Evolutionary conservation across 1,284 basidiomycete genomes (phyloP).

Genomic region (Xanthoconium separans): DNA sequence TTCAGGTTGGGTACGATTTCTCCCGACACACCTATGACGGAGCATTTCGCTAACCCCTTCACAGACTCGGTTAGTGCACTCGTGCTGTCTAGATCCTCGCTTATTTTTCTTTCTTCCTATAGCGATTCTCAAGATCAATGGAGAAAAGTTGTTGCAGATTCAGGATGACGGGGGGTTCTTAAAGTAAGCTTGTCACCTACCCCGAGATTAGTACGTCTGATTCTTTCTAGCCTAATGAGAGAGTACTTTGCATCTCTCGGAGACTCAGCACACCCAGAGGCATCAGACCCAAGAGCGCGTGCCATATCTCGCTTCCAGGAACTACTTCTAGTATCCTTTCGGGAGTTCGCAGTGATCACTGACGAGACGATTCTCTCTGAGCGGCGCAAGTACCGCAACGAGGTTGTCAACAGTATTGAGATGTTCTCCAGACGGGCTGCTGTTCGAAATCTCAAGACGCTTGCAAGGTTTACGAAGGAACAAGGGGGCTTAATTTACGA

Average conservation of each 20-base stretch:
- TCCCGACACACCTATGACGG: background rate
- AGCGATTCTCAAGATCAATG: constrained; percentile 99
- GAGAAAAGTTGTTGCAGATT: constrained; percentile 89
- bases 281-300: constrained; percentile 85
- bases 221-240: constrained; percentile 73
- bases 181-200: constrained; percentile 53
- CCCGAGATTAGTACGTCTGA: background rate
- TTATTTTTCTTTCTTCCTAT: constrained; percentile 6
- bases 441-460: constrained; percentile 82
- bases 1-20: constrained; percentile 86
- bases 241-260: constrained; percentile 94
- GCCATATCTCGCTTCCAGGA: constrained; percentile 99
- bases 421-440: constrained; percentile 95
- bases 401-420: constrained; percentile 94
- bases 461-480: constrained; percentile 86
- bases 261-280: constrained; percentile 91
- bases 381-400: constrained; percentile 83
- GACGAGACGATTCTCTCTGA: constrained; percentile 93
- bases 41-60: constrained; percentile 15
- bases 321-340: constrained; percentile 91
- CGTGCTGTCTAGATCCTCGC: background rate
- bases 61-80: constrained; percentile 44
- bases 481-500: constrained; percentile 91
- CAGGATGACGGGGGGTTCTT: constrained; percentile 98
- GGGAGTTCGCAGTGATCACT: constrained; percentile 96